Base-by-base conservation (phyloP, 805 yeast genomes). In the Pichia insulana region DNA sequence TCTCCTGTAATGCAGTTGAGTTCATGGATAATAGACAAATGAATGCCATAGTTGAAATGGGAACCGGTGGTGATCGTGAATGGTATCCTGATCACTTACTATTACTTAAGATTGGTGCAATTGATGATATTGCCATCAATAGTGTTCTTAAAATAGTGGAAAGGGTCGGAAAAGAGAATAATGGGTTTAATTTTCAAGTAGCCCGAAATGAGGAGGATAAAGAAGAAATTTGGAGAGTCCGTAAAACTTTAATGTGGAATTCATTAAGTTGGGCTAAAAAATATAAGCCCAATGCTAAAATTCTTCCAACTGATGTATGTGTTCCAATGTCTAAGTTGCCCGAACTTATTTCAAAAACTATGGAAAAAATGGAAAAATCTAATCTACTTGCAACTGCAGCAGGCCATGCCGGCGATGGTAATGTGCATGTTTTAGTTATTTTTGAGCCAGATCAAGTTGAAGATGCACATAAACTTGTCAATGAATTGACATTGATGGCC, bases 351-450 rank as follows among this genome's bases (percentile, higher is more conserved):
- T 66, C 70, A 25, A 77, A 71, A 37, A 76, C 87, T 2, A 76
- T 80, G 58, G 63, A 64, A 5, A 86, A 78, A 43, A 64, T 83
- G 50, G 72, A 70, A 40, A 55, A 59, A 4, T 70, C 76, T 22
- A 76, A 77, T 0, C 58, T 79, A 34, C 54, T 68, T 30, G 73
- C 76, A 38, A 76, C 85, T 1, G 73, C 80, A 26, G 74, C 83
- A 34, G 90, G 90, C 7, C 94, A 84, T 59, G 85, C 83, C 34
- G 92, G 92, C 26, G 94, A 84, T 57, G 92, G 92, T 30, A 84
- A 84, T 59, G 76, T 83, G 59, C 94, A 84, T 54, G 74, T 83
- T 30, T 67, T 80, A 46, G 69, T 83, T 19, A 63, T 80, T 7
- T 81, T 78, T 58, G 70, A 68, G 36, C 74, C 76, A 0, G 71